Percentiles rank a stretch among this genome's conserved stretches.
Conservation (phyloP, 2,329 filamentous ascomycete genomes). For the Phaeomoniella chlamydospora region DNA sequence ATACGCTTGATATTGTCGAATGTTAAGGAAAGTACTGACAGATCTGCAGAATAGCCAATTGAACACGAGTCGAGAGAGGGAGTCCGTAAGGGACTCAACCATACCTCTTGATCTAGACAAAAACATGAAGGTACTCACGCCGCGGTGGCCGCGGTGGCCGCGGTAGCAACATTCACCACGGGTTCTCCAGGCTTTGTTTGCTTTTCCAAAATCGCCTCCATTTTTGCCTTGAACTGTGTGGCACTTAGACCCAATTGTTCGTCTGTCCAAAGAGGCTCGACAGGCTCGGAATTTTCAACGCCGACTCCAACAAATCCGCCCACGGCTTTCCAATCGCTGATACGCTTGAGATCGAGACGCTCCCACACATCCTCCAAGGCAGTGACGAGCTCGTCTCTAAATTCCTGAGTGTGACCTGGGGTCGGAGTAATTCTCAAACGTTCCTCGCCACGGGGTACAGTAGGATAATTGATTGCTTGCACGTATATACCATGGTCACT, state of each 20-base stretch:
- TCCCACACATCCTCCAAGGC: conserved; percentile 82
- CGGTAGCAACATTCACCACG: conserved; percentile 4
- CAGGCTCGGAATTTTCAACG: conserved; percentile 45
- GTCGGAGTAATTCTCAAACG: conserved; percentile 91
- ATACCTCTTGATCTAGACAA: neutral
- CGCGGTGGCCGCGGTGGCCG: conserved; percentile 5
- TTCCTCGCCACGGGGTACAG: conserved; percentile 95
- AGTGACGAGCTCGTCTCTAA: conserved; percentile 70
- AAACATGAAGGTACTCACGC: neutral
- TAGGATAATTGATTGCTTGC: conserved; percentile 98
- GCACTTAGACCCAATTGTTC: conserved; percentile 58
- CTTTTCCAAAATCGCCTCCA: conserved; percentile 33
- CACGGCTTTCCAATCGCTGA: conserved; percentile 76
- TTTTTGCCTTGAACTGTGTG: conserved; percentile 45
- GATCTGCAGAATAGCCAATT: too few relatives aligned
- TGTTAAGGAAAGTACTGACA: neutral
- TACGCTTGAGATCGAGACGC: conserved; percentile 79
- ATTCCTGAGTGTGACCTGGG: conserved; percentile 73
- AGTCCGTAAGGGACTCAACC: neutral
- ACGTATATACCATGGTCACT: conserved; percentile 90
- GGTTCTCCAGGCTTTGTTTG: conserved; percentile 19
- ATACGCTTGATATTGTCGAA: neutral
- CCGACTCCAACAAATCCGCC: conserved; percentile 95
- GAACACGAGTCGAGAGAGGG: too few relatives aligned
- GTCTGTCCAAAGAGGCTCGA: conserved; percentile 79